Conservation (phyloP, 495 filamentous ascomycete species). For the Letharia columbiana region DNA sequence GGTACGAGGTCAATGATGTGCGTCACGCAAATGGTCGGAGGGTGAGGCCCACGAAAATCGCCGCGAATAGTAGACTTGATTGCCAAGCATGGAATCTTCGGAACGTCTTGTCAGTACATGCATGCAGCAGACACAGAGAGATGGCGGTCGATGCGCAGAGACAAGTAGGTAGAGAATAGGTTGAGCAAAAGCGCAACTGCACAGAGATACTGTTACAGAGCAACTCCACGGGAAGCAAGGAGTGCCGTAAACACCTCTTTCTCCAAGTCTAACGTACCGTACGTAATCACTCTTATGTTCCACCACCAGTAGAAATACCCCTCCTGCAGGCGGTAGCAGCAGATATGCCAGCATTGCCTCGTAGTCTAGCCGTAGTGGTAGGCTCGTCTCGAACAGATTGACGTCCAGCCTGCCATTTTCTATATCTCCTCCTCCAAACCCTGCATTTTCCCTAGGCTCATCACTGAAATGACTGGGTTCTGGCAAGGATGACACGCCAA, state of each 20-base stretch:
- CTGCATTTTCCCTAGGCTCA: constrained; percentile 10
- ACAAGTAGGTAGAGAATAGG: background rate
- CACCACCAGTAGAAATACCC: constrained; percentile 70
- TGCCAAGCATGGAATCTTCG: constrained; percentile 93
- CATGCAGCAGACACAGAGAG: background rate
- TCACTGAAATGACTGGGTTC: constrained; percentile 36
- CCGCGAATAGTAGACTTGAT: constrained; percentile 75
- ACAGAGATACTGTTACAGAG: background rate
- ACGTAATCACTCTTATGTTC: constrained; percentile 98
- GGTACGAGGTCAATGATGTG: constrained; percentile 27
- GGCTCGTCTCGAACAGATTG: constrained; percentile 70
- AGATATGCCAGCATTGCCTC: constrained; percentile 91
- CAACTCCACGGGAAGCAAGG: background rate
- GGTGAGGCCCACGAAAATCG: constrained; percentile 57
- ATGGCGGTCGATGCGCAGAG: background rate
- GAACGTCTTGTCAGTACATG: background rate
- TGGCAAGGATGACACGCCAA: constrained; percentile 35
- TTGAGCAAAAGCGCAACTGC: background rate
- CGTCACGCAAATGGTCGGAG: background rate
- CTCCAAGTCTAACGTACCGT: constrained; percentile 47
- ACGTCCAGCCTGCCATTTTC: constrained; percentile 58
- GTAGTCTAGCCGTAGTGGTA: constrained; percentile 74
- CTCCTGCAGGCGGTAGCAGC: constrained; percentile 76
- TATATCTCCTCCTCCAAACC: constrained; percentile 28
- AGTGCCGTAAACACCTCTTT: background rate